phyloP scores from a whole-genome alignment of 371 early-diverging fungal species.

The Paraphysoderma sedebokerense region DNA sequence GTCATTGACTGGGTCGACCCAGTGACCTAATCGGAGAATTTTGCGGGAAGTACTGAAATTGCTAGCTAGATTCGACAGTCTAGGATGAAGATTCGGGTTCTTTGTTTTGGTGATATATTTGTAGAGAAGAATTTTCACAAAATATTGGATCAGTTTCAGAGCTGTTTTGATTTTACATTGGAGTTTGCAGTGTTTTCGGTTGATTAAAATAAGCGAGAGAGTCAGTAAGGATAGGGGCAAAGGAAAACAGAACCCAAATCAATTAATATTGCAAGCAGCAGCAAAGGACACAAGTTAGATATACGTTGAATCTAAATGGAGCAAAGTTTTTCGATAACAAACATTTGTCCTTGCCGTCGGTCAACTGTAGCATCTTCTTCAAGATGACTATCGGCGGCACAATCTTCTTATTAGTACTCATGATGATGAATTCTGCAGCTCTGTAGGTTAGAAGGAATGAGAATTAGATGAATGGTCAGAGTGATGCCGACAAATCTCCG shows the following conservation, averaged over 20 bases:
- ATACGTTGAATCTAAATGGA: too few species aligned
- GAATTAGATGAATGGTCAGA: too few species aligned
- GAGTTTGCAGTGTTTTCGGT: too few species aligned
- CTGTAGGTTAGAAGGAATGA: too few species aligned
- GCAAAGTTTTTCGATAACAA: background rate
- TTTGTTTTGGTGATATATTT: conserved; percentile 19
- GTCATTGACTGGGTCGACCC: conserved; percentile 33
- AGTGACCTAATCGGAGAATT: conserved; percentile 45
- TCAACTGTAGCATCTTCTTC: background rate
- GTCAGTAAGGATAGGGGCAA: background rate
- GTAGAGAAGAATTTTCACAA: conserved; percentile 44
- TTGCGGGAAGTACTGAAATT: conserved; percentile 57
- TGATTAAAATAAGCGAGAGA: background rate
- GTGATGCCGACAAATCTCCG: too few species aligned
- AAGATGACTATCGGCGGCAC: background rate
- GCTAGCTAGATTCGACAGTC: conserved; percentile 31
- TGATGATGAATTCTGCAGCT: too few species aligned
- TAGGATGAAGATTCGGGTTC: conserved; percentile 11
- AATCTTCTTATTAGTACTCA: too few species aligned
- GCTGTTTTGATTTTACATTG: too few species aligned
- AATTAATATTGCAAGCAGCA: too few species aligned
- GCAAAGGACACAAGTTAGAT: too few species aligned
- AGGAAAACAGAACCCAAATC: too few species aligned
- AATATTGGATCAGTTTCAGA: conserved; percentile 62
- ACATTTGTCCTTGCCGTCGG: conserved; percentile 1